Base-by-base conservation (phyloP, 345 rosid genomes). In the Dipteronia dyeriana region DNA sequence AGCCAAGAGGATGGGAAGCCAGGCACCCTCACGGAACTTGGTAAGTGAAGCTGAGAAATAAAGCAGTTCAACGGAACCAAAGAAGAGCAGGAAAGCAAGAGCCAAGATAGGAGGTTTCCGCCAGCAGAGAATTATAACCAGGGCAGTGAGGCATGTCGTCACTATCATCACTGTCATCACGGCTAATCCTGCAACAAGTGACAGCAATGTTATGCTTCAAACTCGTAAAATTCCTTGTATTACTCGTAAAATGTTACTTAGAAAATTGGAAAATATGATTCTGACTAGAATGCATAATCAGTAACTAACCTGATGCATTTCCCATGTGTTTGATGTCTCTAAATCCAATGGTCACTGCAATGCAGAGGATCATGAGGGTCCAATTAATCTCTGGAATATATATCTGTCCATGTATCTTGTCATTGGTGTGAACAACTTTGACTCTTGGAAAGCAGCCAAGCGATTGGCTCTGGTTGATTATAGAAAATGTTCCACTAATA, bases 151-250 rank as follows among this genome's bases (percentile, higher is more conserved):
- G 84, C 98, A 91, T 8, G 99, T 97, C 1, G 99, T 97, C 75
- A 97, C 99, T 70, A 94, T 88, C 99, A 97, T 97, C 80, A 94
- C 99, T 14, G 99, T 86, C 98, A 97, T 97, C 73, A 97, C 97
- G 3, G 99, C 98, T 76, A 97, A 83, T 56, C 99, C 99, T 95
- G 92, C 82, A 85, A 82, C 56, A 29, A 9, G 8, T 17, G 43
- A 70, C 54, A 79, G 71, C 38, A 34, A 34, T 4, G 38, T 34
- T 5, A 34, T 34, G 38, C 38, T 0, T 34, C 38, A 34, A 34
- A 34, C 38, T 34, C 6, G 38, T 34, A 34, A 34, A 34, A 34
- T 34, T 1, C 6, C 38, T 34, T 4, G 38, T 34, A 34, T 34
- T 34, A 34, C 38, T 3, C 5, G 6, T 5, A 4, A 34, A 34